Percentiles rank a stretch among this genome's conserved stretches.
phyloP scores from a whole-genome alignment of 345 rosid genomes.

The Excoecaria agallocha region DNA sequence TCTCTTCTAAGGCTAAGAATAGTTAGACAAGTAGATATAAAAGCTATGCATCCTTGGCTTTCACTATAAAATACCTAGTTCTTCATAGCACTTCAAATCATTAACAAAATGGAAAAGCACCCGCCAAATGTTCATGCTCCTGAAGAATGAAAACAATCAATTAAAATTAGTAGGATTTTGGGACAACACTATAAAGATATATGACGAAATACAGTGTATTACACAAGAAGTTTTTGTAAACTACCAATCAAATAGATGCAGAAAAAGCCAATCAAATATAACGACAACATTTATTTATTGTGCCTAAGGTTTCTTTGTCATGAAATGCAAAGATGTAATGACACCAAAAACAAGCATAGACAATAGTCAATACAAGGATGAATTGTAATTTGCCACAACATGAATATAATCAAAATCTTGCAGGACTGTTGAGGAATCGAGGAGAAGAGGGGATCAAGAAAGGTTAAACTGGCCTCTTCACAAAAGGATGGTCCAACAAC shows the following conservation, averaged over 20 bases:
- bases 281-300: background rate
- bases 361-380: background rate
- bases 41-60: background rate
- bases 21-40: background rate
- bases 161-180: background rate
- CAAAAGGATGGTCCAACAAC: conserved; percentile 27
- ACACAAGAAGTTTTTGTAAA: background rate
- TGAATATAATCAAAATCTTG: background rate
- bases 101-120: background rate
- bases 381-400: background rate
- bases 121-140: background rate
- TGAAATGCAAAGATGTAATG: conserved; percentile 1
- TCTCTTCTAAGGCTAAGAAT: background rate
- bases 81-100: background rate
- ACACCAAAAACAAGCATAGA: background rate
- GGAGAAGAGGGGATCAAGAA: conserved; percentile 10
- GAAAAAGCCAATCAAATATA: background rate
- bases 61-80: no score
- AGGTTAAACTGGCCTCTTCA: conserved; percentile 8
- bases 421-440: background rate
- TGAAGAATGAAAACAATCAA: background rate
- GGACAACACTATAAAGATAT: background rate
- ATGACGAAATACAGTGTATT: background rate
- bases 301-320: background rate
- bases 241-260: background rate